A percentile compares a stretch with the other conserved stretches of the same genome.
These are phyloP conservation scores for Penicillium bovifimosum DNA, from an alignment of 495 filamentous ascomycete species.

Conservation along the genomic window DNA sequence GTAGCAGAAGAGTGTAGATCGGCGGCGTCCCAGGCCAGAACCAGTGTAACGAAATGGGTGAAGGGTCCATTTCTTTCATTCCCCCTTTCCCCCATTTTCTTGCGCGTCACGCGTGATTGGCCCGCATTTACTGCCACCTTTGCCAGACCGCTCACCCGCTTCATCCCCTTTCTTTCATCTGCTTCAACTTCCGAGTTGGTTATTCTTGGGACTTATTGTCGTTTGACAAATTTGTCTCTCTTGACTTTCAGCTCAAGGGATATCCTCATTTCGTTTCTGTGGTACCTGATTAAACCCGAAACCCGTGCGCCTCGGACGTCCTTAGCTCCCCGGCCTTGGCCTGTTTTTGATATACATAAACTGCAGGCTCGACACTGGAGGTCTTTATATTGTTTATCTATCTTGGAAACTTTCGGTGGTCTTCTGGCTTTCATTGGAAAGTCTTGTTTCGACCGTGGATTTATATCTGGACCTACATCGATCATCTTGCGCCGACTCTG, in stretches of 20 bases:
- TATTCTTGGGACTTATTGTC: neutral
- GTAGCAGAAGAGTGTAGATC: conserved; percentile 3
- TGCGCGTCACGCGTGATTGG: conserved; percentile 20
- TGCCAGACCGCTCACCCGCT: conserved; percentile 19
- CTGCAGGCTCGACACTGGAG: neutral
- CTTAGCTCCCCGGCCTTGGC: conserved; percentile 13
- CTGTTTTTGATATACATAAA: conserved; percentile 21
- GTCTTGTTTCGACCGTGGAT: neutral
- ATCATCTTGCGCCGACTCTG: conserved; percentile 3
- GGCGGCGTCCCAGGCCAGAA: conserved; percentile 3
- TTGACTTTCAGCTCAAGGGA: neutral
- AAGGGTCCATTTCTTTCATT: neutral
- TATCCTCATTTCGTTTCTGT: neutral
- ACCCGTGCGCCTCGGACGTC: conserved; percentile 4
- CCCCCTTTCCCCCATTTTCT: conserved; percentile 4
- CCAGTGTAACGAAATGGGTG: neutral
- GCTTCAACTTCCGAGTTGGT: neutral
- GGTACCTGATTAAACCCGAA: neutral
- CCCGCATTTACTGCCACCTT: conserved; percentile 15
- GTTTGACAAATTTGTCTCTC: conserved; percentile 3
- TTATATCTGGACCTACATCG: conserved; percentile 3
- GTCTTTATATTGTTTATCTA: neutral
- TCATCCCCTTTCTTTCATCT: conserved; percentile 22
- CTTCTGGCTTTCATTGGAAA: neutral
- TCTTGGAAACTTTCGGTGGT: neutral